A percentile compares a stretch with the other conserved stretches of the same genome.
Conservation (phyloP, 1,284 basidiomycete genomes). For the Grifola frondosa region DNA sequence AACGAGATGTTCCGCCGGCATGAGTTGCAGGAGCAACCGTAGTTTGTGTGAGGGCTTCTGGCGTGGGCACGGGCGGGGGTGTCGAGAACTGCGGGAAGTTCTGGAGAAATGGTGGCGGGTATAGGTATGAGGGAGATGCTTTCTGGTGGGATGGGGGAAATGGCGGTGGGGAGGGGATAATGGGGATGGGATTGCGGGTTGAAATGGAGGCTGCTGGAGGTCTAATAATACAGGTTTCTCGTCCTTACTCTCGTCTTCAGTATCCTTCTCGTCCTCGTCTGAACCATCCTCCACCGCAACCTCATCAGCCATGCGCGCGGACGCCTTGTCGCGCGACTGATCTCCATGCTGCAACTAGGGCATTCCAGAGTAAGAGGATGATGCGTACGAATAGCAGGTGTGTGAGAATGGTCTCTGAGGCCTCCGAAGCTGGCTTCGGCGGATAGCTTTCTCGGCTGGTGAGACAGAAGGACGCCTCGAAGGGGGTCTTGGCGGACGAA, state of each 20-base stretch:
- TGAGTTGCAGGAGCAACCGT: constrained; percentile 21
- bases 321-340: constrained; percentile 33
- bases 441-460: constrained; percentile 23
- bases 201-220: constrained; percentile 22
- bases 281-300: constrained; percentile 27
- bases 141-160: constrained; percentile 22
- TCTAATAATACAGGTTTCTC: constrained; percentile 32
- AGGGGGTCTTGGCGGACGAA: constrained; percentile 22
- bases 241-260: constrained; percentile 41
- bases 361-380: constrained; percentile 51
- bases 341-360: constrained; percentile 47
- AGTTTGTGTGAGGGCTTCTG: constrained; percentile 9
- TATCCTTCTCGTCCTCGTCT: constrained; percentile 40
- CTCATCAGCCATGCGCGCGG: constrained; percentile 14
- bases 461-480: constrained; percentile 26
- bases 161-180: constrained; percentile 17
- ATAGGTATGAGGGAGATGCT: constrained; percentile 11
- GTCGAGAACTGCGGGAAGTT: constrained; percentile 2
- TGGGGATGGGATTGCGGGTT: constrained; percentile 25
- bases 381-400: constrained; percentile 54
- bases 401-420: constrained; percentile 35
- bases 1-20: constrained; percentile 29
- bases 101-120: constrained; percentile 17
- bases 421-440: constrained; percentile 18
- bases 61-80: too few species aligned